Conservation (phyloP, 257 asterid species). For the Ilex aquifolium region DNA sequence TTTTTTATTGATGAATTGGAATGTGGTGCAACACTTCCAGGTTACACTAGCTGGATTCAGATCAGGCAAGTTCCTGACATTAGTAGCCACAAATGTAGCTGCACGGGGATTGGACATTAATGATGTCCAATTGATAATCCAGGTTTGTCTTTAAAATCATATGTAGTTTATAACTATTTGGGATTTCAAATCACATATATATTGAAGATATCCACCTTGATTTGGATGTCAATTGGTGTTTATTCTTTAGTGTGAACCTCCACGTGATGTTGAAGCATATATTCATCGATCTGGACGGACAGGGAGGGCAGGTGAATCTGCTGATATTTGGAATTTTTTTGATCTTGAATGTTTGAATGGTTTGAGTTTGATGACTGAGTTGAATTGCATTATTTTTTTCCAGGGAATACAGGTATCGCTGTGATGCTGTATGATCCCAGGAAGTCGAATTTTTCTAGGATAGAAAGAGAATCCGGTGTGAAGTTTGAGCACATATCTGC, state of each 20-base stretch:
- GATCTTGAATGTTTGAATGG: not conserved
- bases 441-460: slow-evolving; percentile 69
- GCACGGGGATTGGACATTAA: slow-evolving; percentile 98
- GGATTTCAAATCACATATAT: no score
- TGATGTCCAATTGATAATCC: slow-evolving; percentile 91
- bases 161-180: no score
- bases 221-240: not conserved
- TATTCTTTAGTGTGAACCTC: slow-evolving; percentile 81
- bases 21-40: slow-evolving; percentile 30
- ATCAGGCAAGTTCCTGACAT: slow-evolving; percentile 74
- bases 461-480: slow-evolving; percentile 93
- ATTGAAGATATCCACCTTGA: no score
- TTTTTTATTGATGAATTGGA: not conserved
- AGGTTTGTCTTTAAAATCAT: slow-evolving; percentile 39
- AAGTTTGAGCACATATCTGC: slow-evolving; percentile 86
- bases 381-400: slow-evolving; percentile 5
- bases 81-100: slow-evolving; percentile 95
- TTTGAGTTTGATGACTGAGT: slow-evolving; percentile 10
- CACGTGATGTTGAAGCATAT: slow-evolving; percentile 93
- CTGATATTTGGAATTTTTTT: not conserved
- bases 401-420: slow-evolving; percentile 90
- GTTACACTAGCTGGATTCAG: slow-evolving; percentile 83
- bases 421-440: slow-evolving; percentile 98
- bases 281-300: slow-evolving; percentile 99
- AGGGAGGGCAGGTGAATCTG: slow-evolving; percentile 82